Percentiles rank a stretch among this genome's conserved stretches.
These are phyloP conservation scores for Gossypium thurberi DNA, from an alignment of 345 rosid genomes.

Conservation along the genomic window DNA sequence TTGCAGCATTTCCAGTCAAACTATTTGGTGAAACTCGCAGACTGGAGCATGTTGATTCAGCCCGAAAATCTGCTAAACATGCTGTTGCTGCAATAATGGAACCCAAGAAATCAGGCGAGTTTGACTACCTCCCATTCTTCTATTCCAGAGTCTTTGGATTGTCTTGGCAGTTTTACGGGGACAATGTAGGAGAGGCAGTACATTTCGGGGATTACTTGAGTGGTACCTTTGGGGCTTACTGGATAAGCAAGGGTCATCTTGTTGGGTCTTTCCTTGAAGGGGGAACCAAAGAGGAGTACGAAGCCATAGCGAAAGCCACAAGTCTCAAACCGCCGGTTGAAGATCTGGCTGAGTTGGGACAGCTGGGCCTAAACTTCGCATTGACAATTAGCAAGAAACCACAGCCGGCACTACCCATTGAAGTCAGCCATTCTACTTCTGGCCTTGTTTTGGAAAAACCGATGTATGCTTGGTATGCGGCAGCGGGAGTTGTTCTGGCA, in stretches of 20 bases:
- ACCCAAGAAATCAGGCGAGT: conserved; percentile 59
- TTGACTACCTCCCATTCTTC: conserved; percentile 88
- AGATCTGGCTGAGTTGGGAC: conserved; percentile 54
- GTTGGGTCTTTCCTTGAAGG: conserved; percentile 98
- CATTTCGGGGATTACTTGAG: conserved; percentile 84
- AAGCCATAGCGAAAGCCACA: conserved; percentile 69
- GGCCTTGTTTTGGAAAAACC: conserved; percentile 47
- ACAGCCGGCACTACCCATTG: conserved; percentile 23
- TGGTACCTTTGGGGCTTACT: conserved; percentile 75
- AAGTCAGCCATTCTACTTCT: conserved; percentile 14
- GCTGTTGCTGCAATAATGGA: conserved; percentile 78
- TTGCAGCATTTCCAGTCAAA: conserved; percentile 89
- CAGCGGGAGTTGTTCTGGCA: conserved; percentile 72
- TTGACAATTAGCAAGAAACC: conserved; percentile 41
- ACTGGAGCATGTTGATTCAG: conserved; percentile 95
- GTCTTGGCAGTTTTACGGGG: conserved; percentile 97
- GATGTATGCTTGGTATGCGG: conserved; percentile 55
- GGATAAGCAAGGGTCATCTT: conserved; percentile 77
- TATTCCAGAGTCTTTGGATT: conserved; percentile 83
- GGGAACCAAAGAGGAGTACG: conserved; percentile 87
- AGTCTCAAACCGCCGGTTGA: conserved; percentile 51
- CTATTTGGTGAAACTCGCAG: conserved; percentile 75
- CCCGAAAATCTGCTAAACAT: conserved; percentile 77
- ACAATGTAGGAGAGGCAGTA: conserved; percentile 68
- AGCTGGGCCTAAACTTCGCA: conserved; percentile 66